phyloP scores from a whole-genome alignment of 805 yeast species.

The Kurtzmaniella cleridarum region DNA sequence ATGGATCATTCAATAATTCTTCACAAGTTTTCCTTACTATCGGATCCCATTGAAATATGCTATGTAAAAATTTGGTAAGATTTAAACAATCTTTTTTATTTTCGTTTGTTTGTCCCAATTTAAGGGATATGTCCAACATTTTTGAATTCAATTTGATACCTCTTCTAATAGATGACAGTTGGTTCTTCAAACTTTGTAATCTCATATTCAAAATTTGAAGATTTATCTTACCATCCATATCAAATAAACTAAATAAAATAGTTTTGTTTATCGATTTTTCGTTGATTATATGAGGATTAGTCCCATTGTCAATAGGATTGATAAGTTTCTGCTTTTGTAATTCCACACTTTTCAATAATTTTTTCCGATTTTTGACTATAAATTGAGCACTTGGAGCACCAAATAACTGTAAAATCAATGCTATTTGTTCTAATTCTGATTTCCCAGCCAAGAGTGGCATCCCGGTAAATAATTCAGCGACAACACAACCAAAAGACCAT shows the following conservation, averaged over 20 bases:
- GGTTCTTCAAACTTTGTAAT: conserved; percentile 8
- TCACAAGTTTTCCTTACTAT: conserved; percentile 20
- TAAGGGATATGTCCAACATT: conserved; percentile 24
- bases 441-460: conserved; percentile 43
- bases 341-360: conserved; percentile 20
- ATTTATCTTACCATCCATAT: conserved; percentile 33
- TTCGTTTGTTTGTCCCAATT: conserved; percentile 12
- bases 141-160: conserved; percentile 24
- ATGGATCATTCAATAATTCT: conserved; percentile 19
- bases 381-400: conserved; percentile 42
- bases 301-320: conserved; percentile 16
- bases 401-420: conserved; percentile 36
- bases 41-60: conserved; percentile 36
- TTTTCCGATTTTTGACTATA: conserved; percentile 35
- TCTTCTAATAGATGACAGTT: conserved; percentile 11
- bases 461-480: conserved; percentile 34
- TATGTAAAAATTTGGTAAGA: conserved; percentile 23
- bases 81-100: conserved; percentile 7
- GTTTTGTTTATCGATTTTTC: conserved; percentile 31
- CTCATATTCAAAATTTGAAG: conserved; percentile 26
- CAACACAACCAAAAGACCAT: conserved; percentile 44
- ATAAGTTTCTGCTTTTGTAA: conserved; percentile 8
- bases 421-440: conserved; percentile 44
- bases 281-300: conserved; percentile 17
- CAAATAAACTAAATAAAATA: conserved; percentile 33